Evolutionary conservation across 371 early-diverging fungal genomes (phyloP), one percentile per base, ranked within the genome.

Genomic region (Saksenaea vasiformis): DNA sequence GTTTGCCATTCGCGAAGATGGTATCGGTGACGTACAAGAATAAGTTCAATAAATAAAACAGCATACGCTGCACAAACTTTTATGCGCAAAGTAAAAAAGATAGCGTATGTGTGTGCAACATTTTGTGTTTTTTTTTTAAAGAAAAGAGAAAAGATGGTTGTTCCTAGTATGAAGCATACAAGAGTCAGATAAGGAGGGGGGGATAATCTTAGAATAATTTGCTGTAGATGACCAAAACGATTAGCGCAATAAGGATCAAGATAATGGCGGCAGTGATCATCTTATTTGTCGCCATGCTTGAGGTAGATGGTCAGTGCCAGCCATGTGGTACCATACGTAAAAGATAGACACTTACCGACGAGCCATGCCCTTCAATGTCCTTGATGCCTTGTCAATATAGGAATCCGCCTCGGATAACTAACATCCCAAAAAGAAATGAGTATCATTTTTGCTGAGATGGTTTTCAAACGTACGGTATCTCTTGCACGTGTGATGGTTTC

Each of bases 351-450:
- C 82, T 83, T 86, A 96, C 95, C 94, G 84, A 60, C 94, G 85
- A 9, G 94, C 92, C 98, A 98, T 98, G 47, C 87, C 87, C 72
- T 90, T 90, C 28, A 98, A 79, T 3, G 95, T 92, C 51, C 93
- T 88, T 53, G 91, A 91, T 34, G 94, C 93, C 67, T 91, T 89
- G 68, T 95, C 92, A 57, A 98, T 91, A 71, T 91, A 91, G 13
- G 91, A 83, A 73, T 98, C 96, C 0, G 97, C 95, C 58, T 92
- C 92, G 61, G 86, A 72, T 27, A 96, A 78, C 91, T 92, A 77
- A 28, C 17, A 58, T 1, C 9, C 47, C 19, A 38, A 1, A n/a
- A 27, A 53, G 10, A 24, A 28, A 24, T 35, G 44, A 27, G 24
- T 19, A 53, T 35, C 37, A 34, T 8, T 7, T 27, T 26, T 60